Conservation (phyloP, 192 early-diverging fungal genomes). For the Coemansia sp. region DNA sequence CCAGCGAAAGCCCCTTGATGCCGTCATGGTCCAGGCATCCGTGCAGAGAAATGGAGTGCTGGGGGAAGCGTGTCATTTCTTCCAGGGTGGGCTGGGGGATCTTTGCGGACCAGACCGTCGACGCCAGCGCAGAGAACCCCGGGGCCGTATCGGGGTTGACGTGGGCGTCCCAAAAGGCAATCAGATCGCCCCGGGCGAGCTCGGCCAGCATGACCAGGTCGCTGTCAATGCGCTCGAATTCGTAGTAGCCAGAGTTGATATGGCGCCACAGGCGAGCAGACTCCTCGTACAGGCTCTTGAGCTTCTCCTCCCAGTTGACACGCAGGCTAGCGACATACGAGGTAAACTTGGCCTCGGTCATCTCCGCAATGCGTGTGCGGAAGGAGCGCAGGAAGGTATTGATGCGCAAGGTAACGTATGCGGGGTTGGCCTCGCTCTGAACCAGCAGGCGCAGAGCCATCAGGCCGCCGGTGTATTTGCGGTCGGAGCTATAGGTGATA, state of each 20-base stretch:
- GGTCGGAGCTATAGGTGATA: conserved; percentile 52
- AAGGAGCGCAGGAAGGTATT: conserved; percentile 66
- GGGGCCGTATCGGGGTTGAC: conserved; percentile 18
- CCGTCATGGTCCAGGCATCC: conserved; percentile 40
- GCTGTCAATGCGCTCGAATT: conserved; percentile 63
- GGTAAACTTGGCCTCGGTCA: conserved; percentile 61
- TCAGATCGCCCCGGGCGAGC: conserved; percentile 18
- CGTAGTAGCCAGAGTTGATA: conserved; percentile 64
- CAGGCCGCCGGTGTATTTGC: conserved; percentile 64
- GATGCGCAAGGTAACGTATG: conserved; percentile 74
- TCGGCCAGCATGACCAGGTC: conserved; percentile 13
- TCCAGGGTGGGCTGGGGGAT: conserved; percentile 19
- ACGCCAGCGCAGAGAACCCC: conserved; percentile 10
- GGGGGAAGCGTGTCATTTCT: conserved; percentile 16
- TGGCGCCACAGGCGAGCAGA: conserved; percentile 59
- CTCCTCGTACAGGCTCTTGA: conserved; percentile 73
- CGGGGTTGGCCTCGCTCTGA: conserved; percentile 80
- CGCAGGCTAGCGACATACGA: conserved; percentile 63
- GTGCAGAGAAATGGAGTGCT: conserved; percentile 15
- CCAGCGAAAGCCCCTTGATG: conserved; percentile 4
- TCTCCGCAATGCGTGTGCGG: conserved; percentile 50
- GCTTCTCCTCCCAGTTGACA: conserved; percentile 60
- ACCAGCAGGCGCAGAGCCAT: conserved; percentile 77
- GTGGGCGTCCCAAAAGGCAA: conserved; percentile 37
- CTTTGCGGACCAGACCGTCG: conserved; percentile 33